phyloP scores from a whole-genome alignment of 768 basidiomycete genomes.

The Collybia nuda region DNA sequence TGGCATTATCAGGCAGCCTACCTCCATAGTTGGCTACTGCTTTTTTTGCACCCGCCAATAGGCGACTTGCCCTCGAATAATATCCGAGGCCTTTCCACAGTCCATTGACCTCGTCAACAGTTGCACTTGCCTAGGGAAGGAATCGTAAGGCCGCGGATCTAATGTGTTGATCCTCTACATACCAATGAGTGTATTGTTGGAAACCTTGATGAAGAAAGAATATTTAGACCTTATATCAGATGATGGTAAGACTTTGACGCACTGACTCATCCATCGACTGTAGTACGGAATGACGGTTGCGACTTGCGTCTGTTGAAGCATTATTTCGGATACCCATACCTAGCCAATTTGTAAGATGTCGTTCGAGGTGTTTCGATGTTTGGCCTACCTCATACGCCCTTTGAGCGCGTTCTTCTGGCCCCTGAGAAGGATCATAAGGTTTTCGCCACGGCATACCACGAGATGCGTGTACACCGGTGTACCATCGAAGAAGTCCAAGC shows the following conservation, averaged over 20 bases:
- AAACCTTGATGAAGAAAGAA: slow-evolving; percentile 49
- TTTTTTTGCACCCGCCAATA: slow-evolving; percentile 83
- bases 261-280: slow-evolving; percentile 84
- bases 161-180: slow-evolving; percentile 18
- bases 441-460: slow-evolving; percentile 95
- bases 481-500: slow-evolving; percentile 67
- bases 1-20: slow-evolving; percentile 75
- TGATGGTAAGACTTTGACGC: slow-evolving; percentile 18
- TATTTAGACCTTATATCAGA: slow-evolving; percentile 2
- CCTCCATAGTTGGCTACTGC: slow-evolving; percentile 67
- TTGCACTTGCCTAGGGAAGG: slow-evolving; percentile 53
- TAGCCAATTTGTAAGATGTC: slow-evolving; percentile 20
- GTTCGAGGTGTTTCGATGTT: not conserved
- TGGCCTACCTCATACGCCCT: slow-evolving; percentile 82
- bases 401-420: slow-evolving; percentile 66
- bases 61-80: slow-evolving; percentile 81
- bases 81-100: slow-evolving; percentile 94
- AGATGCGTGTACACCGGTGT: slow-evolving; percentile 56
- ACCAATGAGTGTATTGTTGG: slow-evolving; percentile 80
- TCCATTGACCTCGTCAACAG: slow-evolving; percentile 82
- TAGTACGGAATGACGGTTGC: slow-evolving; percentile 94
- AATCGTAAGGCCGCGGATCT: slow-evolving; percentile 4
- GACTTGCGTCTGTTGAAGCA: slow-evolving; percentile 97
- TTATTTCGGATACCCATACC: slow-evolving; percentile 93
- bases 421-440: slow-evolving; percentile 54